Evolutionary conservation across 257 asterid genomes (phyloP), one percentile per base, ranked within the genome.

Genomic region (Buddleja alternifolia): DNA sequence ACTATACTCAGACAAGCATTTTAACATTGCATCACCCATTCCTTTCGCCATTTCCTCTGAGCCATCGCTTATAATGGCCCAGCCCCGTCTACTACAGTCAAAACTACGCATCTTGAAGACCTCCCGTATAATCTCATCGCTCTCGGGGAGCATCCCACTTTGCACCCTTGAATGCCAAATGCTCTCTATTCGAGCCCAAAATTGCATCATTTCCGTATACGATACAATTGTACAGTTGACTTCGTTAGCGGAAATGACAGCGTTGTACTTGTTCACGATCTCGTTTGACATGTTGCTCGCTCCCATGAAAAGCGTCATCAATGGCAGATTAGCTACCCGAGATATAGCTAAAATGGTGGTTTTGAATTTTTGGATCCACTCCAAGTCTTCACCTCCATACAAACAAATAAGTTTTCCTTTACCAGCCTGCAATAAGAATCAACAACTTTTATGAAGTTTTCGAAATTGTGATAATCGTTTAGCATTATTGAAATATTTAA

Each of bases 301-400:
- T 15, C 74, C 79, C 65, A 62, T 14, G 62, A 69, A 62, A 17
- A 69, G 21, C 68, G 69, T 62, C 66, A 39, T 74, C 5, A 70
- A 1, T 14, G 32, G 37, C 14, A 69, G 17, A 0, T 42, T 11
- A 10, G 61, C 48, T 0, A 29, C 21, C 3, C 15, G 2, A 5
- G 72, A 58, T 48, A 46, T 41, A 1, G 19, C 25, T 15, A 16
- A 17, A 4, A n/a, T 47, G 19, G 17, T 42, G 9, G 16, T 19
- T 16, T 51, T 50, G 63, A 73, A 69, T 48, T 24, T 16, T 10
- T 10, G 32, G 57, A 51, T 51, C 57, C 57, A 51, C 1, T 8
- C 32, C 1, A 63, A 53, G 20, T 75, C 63, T 12, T 68, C 62
- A 11, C 75, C 79, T 69, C 79, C 79, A 59, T 68, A 74, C 57